Evolutionary conservation across 768 basidiomycete species (phyloP).

Genomic region (Phanerochaete carnosa): DNA sequence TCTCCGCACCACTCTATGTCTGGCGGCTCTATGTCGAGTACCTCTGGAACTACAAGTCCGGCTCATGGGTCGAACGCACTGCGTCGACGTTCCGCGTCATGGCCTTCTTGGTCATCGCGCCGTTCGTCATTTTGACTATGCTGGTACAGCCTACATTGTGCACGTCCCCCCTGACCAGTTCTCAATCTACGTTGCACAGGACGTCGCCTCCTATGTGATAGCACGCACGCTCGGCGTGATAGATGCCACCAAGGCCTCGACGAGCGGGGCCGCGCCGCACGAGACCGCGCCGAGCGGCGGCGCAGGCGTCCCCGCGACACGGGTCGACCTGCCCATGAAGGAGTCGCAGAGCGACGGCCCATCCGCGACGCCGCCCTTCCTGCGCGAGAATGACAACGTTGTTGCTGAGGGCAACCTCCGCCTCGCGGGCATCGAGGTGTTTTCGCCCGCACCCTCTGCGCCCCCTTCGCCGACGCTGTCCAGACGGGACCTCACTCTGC

Average conservation of each 20-base stretch:
- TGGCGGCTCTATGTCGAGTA: slow-evolving; percentile 62
- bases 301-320: slow-evolving; percentile 10
- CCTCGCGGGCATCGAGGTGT: slow-evolving; percentile 68
- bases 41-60: slow-evolving; percentile 59
- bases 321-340: slow-evolving; percentile 11
- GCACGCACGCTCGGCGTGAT: slow-evolving; percentile 79
- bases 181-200: slow-evolving; percentile 38
- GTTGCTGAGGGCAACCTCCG: slow-evolving; percentile 38
- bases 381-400: slow-evolving; percentile 15
- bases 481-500: slow-evolving; percentile 17
- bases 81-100: slow-evolving; percentile 65
- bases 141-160: slow-evolving; percentile 44
- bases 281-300: slow-evolving; percentile 3
- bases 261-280: slow-evolving; percentile 41
- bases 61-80: slow-evolving; percentile 64
- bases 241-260: slow-evolving; percentile 72
- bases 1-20: slow-evolving; percentile 39
- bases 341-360: slow-evolving; percentile 6
- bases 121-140: slow-evolving; percentile 59
- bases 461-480: slow-evolving; percentile 60
- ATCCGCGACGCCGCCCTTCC: slow-evolving; percentile 2
- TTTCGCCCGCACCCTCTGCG: slow-evolving; percentile 66
- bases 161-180: not conserved
- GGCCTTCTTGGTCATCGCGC: slow-evolving; percentile 46
- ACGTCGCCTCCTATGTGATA: slow-evolving; percentile 78